Evolutionary conservation across 129 eudicot species (phyloP).

Genomic region (Ambrosia artemisiifolia): DNA sequence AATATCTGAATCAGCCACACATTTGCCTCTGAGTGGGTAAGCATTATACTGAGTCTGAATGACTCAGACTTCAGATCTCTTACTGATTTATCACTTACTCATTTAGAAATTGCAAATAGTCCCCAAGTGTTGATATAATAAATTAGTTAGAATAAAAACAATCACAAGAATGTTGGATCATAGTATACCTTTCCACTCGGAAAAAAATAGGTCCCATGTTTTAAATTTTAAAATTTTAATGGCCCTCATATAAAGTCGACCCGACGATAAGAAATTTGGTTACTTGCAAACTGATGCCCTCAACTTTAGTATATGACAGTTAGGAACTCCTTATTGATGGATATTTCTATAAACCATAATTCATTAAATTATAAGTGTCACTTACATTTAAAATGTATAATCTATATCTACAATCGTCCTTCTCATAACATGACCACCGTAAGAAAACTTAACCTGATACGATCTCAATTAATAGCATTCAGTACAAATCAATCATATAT

Average conservation of each 20-base stretch:
- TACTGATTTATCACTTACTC: too few relatives aligned
- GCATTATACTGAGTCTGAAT: too few relatives aligned
- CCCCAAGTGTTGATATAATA: too few relatives aligned
- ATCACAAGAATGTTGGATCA: background rate
- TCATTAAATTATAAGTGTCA: background rate
- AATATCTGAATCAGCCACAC: too few relatives aligned
- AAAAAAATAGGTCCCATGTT: constrained; percentile 18
- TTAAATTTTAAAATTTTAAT: too few relatives aligned
- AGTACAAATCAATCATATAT: too few relatives aligned
- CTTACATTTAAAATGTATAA: background rate
- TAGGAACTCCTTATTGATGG: background rate
- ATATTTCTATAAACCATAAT: background rate
- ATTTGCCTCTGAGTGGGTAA: too few relatives aligned
- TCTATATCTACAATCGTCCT: too few relatives aligned
- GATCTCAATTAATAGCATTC: background rate
- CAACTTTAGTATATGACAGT: background rate
- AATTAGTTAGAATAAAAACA: background rate
- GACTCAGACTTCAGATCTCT: too few relatives aligned
- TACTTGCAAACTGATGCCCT: constrained; percentile 19
- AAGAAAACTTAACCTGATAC: background rate
- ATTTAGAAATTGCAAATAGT: too few relatives aligned
- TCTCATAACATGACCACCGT: background rate
- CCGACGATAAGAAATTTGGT: constrained; percentile 10
- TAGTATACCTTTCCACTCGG: background rate
- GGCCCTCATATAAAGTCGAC: constrained; percentile 10